These are phyloP conservation scores for Xylariaceae sp. DNA, from an alignment of 2,329 filamentous ascomycete genomes.

Conservation along the genomic window DNA sequence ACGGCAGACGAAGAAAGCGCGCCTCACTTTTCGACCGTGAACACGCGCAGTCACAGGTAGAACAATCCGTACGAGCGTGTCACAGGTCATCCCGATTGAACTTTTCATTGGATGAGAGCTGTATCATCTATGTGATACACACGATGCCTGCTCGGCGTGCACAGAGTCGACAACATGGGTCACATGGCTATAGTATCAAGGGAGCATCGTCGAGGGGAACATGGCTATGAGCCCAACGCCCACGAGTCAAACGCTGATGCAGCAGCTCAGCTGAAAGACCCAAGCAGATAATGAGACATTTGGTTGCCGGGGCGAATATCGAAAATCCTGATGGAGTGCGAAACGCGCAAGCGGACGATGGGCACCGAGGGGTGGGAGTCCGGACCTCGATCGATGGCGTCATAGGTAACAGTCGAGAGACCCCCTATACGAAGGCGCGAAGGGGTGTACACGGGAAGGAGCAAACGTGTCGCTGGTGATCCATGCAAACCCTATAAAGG, in stretches of 20 bases:
- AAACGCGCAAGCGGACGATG: not conserved
- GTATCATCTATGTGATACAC: too few relatives aligned
- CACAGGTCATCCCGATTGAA: too few relatives aligned
- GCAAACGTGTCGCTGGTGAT: not conserved
- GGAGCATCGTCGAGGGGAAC: not conserved
- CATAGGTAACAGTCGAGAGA: not conserved
- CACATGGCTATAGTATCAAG: not conserved
- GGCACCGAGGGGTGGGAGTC: not conserved
- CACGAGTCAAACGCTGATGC: not conserved
- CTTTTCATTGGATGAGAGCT: too few relatives aligned
- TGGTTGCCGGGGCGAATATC: not conserved
- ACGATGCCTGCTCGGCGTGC: not conserved
- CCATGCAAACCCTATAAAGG: conserved; percentile 5
- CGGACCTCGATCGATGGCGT: not conserved
- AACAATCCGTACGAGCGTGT: too few relatives aligned
- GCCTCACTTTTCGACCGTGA: too few relatives aligned
- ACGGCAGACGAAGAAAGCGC: too few relatives aligned
- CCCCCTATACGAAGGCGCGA: too few relatives aligned
- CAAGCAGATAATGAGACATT: not conserved
- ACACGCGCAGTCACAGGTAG: too few relatives aligned
- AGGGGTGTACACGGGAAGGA: not conserved
- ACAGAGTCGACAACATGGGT: not conserved
- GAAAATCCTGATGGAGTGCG: not conserved
- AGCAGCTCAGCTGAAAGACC: not conserved
- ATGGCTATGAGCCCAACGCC: not conserved